phyloP scores from a whole-genome alignment of 805 yeast genomes.

The Candida qinlingensis region DNA sequence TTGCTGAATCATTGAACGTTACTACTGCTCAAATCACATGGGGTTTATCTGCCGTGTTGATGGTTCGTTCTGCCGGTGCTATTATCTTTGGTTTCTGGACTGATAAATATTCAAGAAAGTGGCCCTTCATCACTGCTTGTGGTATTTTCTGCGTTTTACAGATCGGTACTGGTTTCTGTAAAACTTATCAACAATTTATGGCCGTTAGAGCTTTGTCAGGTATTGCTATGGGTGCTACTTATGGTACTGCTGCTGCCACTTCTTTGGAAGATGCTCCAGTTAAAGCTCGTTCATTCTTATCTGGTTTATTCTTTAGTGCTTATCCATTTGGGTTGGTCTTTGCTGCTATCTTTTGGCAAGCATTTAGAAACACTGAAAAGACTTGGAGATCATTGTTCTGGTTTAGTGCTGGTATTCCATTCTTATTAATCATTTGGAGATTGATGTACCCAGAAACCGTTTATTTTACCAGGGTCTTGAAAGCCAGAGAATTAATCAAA shows the following conservation, averaged over 20 bases:
- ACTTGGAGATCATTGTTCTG: constrained; percentile 70
- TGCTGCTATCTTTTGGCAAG: constrained; percentile 60
- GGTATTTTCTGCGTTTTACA: constrained; percentile 49
- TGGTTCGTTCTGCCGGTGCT: constrained; percentile 72
- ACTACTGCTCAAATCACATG: constrained; percentile 53
- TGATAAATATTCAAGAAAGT: constrained; percentile 61
- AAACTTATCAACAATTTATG: constrained; percentile 50
- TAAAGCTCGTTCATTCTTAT: constrained; percentile 54
- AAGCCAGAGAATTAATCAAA: constrained; percentile 23
- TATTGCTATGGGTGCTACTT: constrained; percentile 47
- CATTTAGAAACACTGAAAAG: constrained; percentile 43
- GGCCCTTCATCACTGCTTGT: constrained; percentile 57
- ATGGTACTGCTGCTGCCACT: constrained; percentile 39
- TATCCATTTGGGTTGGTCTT: constrained; percentile 64
- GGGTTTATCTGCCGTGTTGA: constrained; percentile 69
- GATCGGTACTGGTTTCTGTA: constrained; percentile 60
- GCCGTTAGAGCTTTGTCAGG: constrained; percentile 63
- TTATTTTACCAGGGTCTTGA: constrained; percentile 34
- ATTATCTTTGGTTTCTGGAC: constrained; percentile 58
- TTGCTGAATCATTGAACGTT: constrained; percentile 45
- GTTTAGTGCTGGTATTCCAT: constrained; percentile 65
- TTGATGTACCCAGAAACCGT: constrained; percentile 54
- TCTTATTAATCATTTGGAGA: constrained; percentile 54
- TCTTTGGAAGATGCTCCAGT: constrained; percentile 59
- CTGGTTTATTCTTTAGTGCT: constrained; percentile 55